phyloP scores from a whole-genome alignment of 2,329 filamentous ascomycete genomes.

The Colletotrichum ledebouriae region DNA sequence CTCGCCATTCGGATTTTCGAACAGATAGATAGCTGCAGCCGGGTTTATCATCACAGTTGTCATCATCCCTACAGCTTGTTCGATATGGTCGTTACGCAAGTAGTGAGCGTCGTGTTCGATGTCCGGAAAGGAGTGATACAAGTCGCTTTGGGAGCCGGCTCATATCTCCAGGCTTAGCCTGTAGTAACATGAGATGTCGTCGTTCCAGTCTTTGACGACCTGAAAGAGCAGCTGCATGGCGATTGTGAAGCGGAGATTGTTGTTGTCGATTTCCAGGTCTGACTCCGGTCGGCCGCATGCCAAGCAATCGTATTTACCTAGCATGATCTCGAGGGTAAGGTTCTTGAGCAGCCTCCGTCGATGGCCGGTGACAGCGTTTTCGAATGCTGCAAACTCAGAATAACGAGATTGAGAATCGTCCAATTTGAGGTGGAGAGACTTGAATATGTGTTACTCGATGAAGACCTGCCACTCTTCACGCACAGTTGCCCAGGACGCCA shows the following conservation, averaged over 20 bases:
- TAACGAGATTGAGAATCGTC: background rate
- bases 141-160: background rate
- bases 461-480: background rate
- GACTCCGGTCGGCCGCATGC: background rate
- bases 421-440: constrained; percentile 2
- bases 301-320: background rate
- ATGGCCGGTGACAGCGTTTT: background rate
- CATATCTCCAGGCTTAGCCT: background rate
- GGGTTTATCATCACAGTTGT: background rate
- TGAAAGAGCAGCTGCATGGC: background rate
- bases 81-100: constrained; percentile 1
- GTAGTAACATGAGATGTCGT: background rate
- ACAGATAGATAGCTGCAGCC: background rate
- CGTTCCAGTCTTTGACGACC: background rate
- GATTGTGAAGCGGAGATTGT: background rate
- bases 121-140: constrained; percentile 1
- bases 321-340: background rate
- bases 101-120: background rate
- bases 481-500: constrained; percentile 7
- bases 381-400: background rate
- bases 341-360: background rate
- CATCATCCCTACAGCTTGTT: background rate
- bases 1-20: constrained; percentile 1
- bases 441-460: constrained; percentile 2
- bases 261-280: background rate